Evolutionary conservation across 768 basidiomycete genomes (phyloP), one percentile per base, ranked within the genome.

Genomic region (Sutorius australiensis): DNA sequence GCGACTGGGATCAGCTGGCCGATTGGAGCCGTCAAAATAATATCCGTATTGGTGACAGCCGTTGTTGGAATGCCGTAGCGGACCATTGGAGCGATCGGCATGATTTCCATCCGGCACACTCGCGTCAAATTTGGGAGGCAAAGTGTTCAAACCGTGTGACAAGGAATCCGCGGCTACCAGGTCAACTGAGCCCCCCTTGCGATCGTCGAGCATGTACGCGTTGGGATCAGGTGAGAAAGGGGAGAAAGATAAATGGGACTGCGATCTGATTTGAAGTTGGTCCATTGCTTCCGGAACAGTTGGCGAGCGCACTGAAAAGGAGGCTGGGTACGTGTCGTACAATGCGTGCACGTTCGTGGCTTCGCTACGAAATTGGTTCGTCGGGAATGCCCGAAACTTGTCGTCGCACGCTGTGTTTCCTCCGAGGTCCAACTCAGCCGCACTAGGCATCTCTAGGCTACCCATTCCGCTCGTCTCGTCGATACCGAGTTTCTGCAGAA

Each of bases 211-310:
- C 73, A 5, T 64, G 61, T 72, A 72, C 19, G 75, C 63, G 57
- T 80, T 84, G 9, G 85, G 82, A 60, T 90, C 88, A 9, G 88
- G 88, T 1, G 89, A 90, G 71, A 91, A 91, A 3, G 88, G 88
- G 7, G 87, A 86, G 67, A 90, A 90, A 53, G 67, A 61, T 8
- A 60, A 61, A 27, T 54, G 56, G 27, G 54, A 48, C 38, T 60
- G 63, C 24, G 64, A 53, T 45, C 62, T 58, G 37, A 52, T 27
- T 10, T 55, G 67, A 7, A 57, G 58, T 12, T 53, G 61, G 41
- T 61, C 61, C 14, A 27, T 36, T 12, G 50, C 48, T 31, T 61
- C 64, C 37, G 40, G 24, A 6, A 59, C 58, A 30, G 41, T 50
- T 17, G 57, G 36, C 17, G 61, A 54, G 34, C 59, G 57, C 6